Conservation (phyloP, 768 basidiomycete species). For the Naganishia kalamii region DNA sequence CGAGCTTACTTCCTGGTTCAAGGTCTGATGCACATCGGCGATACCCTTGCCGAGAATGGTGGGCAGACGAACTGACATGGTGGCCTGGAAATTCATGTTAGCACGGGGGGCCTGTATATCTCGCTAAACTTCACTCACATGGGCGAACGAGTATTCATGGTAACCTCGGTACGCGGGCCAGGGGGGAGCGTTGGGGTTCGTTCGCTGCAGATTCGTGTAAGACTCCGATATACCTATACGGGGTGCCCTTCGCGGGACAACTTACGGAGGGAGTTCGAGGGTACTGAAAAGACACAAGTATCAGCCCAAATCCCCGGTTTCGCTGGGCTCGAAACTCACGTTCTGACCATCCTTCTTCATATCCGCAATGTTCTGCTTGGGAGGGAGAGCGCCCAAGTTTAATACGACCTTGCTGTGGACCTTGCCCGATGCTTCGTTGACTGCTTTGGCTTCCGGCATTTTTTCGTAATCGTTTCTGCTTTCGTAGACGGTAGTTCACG, state of each 20-base stretch:
- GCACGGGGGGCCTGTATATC: not conserved
- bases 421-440: constrained; percentile 19
- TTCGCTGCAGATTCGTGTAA: constrained; percentile 8
- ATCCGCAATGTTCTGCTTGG: constrained; percentile 46
- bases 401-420: constrained; percentile 33
- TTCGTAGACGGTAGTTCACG: not conserved
- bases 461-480: not conserved
- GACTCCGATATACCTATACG: not conserved
- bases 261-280: constrained; percentile 45
- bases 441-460: constrained; percentile 16
- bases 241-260: not conserved
- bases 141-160: constrained; percentile 49
- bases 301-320: not conserved
- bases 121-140: constrained; percentile 24
- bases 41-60: constrained; percentile 94
- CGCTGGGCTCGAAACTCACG: constrained; percentile 30
- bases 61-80: constrained; percentile 91
- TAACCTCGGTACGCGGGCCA: constrained; percentile 49
- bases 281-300: constrained; percentile 28
- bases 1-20: constrained; percentile 57
- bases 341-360: constrained; percentile 36
- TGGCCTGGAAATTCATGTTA: constrained; percentile 59
- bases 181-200: constrained; percentile 48
- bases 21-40: constrained; percentile 78
- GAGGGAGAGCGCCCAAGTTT: constrained; percentile 47